Evolutionary conservation across 345 rosid genomes (phyloP), one percentile per base, ranked within the genome.

Genomic region (Excoecaria agallocha): DNA sequence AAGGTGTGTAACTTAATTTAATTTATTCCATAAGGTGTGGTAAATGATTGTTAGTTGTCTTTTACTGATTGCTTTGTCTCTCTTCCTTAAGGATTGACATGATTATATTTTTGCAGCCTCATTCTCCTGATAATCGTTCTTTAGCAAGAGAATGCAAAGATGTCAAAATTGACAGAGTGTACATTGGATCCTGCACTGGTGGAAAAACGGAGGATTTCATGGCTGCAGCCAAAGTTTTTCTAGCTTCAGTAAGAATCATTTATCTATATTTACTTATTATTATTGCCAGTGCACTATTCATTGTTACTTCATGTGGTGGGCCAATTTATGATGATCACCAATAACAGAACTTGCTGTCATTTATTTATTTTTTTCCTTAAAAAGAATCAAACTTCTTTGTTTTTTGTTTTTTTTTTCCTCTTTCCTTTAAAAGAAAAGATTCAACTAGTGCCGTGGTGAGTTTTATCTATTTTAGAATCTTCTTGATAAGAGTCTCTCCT

Each of bases 121-220:
- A 93, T 86, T 95, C 99, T 72, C 99, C 99, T 77, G 99, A 95
- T 76, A 95, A 90, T 49, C 94, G 96, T 8, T 97, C 97, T 78
- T 81, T 91, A 81, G 99, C 98, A 77, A 93, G 98, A 84, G 98
- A 95, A 85, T 95, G 97, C 88, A 90, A 93, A 86, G 97, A 95
- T 84, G 97, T 95, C 81, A 95, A 95, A 85, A 90, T 95, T 65
- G 99, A 93, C 86, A 84, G 99, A 80, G 99, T 95, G 61, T 95
- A 93, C 75, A 95, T 95, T 22, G 99, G 99, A 77, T 95, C 98
- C 71, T 95, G 99, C 83, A 95, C 98, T n/a, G 98, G 99, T 68
- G 99, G 99, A 30, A 95, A 93, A 82, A 90, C 96, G 0, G 97
- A 91, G 77, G 98, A 91, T 80, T 95, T 95, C 73, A 83, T 95